These are phyloP conservation scores for Aspergillus vadensis DNA, from an alignment of 2,329 filamentous ascomycete genomes.

Conservation along the genomic window DNA sequence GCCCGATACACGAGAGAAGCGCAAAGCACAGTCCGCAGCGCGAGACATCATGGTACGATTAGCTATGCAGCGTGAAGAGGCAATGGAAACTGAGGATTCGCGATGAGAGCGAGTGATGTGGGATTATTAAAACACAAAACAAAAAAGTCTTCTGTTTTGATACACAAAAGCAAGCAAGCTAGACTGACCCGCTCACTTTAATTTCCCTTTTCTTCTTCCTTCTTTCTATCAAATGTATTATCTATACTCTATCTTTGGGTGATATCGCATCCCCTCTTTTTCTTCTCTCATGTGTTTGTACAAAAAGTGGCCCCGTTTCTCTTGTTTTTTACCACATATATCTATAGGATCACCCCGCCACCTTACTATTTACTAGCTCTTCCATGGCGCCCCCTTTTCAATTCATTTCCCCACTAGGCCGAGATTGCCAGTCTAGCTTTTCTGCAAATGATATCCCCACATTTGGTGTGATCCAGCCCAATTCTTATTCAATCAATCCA, in stretches of 20 bases:
- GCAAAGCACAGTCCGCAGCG: constrained; percentile 37
- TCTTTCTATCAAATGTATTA: constrained; percentile 19
- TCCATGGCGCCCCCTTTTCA: background rate
- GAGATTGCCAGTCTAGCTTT: background rate
- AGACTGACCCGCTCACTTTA: background rate
- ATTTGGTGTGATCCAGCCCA: background rate
- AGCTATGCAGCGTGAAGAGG: constrained; percentile 44
- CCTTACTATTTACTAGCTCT: background rate
- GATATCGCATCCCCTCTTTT: background rate
- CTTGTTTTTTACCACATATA: too few species aligned
- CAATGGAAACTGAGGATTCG: constrained; percentile 36
- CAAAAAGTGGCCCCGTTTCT: background rate
- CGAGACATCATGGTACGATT: constrained; percentile 38
- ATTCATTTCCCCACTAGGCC: background rate
- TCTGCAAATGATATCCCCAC: background rate
- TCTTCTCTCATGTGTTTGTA: constrained; percentile 1
- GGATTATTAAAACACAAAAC: background rate
- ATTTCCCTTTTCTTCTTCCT: background rate
- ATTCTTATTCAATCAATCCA: background rate
- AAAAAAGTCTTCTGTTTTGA: background rate
- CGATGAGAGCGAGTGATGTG: constrained; percentile 16
- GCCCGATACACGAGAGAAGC: constrained; percentile 26
- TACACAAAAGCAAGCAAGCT: background rate
- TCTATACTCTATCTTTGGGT: constrained; percentile 1
- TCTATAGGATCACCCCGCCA: too few species aligned